Evolutionary conservation across 2,329 filamentous ascomycete genomes (phyloP).

Genomic region (Raffaelea albimanens): DNA sequence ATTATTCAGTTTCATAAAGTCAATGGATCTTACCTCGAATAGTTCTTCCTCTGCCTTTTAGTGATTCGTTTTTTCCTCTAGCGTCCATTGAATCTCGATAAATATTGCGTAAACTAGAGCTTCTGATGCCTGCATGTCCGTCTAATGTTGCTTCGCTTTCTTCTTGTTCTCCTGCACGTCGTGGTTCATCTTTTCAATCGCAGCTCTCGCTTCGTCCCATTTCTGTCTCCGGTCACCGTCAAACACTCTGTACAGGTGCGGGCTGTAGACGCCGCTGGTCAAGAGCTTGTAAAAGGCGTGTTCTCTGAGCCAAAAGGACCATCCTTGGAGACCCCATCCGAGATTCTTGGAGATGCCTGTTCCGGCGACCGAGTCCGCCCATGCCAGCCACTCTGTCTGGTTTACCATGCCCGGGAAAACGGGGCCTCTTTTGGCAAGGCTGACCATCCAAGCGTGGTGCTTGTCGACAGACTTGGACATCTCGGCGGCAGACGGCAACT

Average conservation of each 20-base stretch:
- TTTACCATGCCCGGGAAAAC: conserved; percentile 15
- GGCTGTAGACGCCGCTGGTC: conserved; percentile 29
- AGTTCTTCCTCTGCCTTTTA: too few species aligned
- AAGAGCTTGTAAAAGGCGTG: conserved; percentile 26
- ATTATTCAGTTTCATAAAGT: too few species aligned
- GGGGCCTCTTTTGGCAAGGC: conserved; percentile 10
- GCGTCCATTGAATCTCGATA: too few species aligned
- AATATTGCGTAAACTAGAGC: neutral
- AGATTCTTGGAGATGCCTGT: conserved; percentile 28
- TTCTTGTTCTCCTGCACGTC: conserved; percentile 2
- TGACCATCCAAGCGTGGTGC: conserved; percentile 23
- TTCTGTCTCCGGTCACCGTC: conserved; percentile 27
- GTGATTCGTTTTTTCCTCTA: too few species aligned
- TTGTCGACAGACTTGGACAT: conserved; percentile 27
- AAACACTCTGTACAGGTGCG: conserved; percentile 31
- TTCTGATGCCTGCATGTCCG: too few species aligned
- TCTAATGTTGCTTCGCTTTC: neutral
- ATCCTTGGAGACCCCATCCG: conserved; percentile 28
- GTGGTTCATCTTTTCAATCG: conserved; percentile 23
- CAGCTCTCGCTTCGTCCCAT: conserved; percentile 28
- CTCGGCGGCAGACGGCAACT: conserved; percentile 23
- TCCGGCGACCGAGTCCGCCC: conserved; percentile 31
- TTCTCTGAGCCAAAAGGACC: conserved; percentile 31
- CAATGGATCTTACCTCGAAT: too few species aligned
- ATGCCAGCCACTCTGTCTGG: conserved; percentile 26